Conservation (phyloP, 805 yeast genomes). For the Huiozyma sinensis region DNA sequence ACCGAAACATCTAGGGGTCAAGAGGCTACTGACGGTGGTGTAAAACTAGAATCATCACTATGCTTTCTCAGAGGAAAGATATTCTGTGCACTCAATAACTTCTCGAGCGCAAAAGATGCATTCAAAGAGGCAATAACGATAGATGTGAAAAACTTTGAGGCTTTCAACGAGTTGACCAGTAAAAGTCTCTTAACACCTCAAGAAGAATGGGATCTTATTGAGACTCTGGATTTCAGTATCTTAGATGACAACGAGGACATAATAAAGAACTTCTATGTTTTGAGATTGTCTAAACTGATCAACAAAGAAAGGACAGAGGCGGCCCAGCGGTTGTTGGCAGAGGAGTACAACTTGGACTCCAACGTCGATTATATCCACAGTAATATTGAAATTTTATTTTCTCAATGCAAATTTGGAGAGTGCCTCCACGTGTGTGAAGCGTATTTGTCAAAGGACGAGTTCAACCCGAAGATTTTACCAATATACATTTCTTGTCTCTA, state of each 20-base stretch:
- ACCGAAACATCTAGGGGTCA: conserved; percentile 4
- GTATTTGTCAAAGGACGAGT: conserved; percentile 46
- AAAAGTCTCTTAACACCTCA: conserved; percentile 68
- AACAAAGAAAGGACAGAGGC: conserved; percentile 49
- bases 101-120: conserved; percentile 77
- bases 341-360: conserved; percentile 59
- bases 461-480: conserved; percentile 63
- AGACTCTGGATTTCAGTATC: conserved; percentile 44
- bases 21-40: conserved; percentile 55
- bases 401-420: conserved; percentile 68
- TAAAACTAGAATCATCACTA: conserved; percentile 77
- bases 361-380: conserved; percentile 62
- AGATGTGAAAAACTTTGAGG: conserved; percentile 89
- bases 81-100: conserved; percentile 71
- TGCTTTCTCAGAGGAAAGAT: conserved; percentile 77
- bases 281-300: conserved; percentile 63
- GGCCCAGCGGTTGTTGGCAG: conserved; percentile 53
- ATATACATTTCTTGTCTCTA: conserved; percentile 72
- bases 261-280: conserved; percentile 63
- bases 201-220: conserved; percentile 78
- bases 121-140: conserved; percentile 77
- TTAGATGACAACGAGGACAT: conserved; percentile 75
- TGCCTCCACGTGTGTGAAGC: conserved; percentile 67
- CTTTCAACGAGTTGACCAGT: conserved; percentile 66
- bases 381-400: conserved; percentile 57